Evolutionary conservation across 768 basidiomycete species (phyloP).

Genomic region (Sporobolomyces phaffii): DNA sequence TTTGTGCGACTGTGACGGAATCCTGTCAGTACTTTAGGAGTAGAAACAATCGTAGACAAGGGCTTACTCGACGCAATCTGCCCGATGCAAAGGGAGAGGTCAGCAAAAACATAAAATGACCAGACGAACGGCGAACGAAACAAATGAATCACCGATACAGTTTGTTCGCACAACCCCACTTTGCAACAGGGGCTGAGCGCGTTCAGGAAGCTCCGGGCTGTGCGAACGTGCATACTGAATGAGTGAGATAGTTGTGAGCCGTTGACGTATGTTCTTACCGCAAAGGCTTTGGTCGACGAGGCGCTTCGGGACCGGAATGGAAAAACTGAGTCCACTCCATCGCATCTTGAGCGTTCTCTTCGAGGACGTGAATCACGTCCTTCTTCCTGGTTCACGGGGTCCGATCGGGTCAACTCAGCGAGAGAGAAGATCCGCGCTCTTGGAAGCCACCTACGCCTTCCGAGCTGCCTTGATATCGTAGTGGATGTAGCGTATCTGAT

Average conservation of each 20-base stretch:
- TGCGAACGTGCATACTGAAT: too few species aligned
- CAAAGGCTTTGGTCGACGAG: constrained; percentile 44
- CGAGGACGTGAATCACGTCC: constrained; percentile 89
- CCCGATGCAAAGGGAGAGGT: neutral
- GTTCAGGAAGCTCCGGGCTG: neutral
- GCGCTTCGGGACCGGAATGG: constrained; percentile 84
- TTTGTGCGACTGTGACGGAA: constrained; percentile 61
- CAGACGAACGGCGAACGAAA: neutral
- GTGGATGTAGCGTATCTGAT: constrained; percentile 82
- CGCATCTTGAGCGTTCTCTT: constrained; percentile 89
- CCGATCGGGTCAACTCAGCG: neutral
- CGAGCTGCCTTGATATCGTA: constrained; percentile 97
- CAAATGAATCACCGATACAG: constrained; percentile 56
- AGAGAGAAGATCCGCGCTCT: neutral
- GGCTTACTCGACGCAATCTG: constrained; percentile 63
- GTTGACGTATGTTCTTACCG: too few species aligned
- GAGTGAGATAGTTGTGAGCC: too few species aligned
- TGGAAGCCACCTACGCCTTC: constrained; percentile 63
- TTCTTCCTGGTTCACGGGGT: constrained; percentile 52
- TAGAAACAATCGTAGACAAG: neutral
- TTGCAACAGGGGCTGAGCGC: constrained; percentile 59
- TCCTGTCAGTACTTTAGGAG: neutral
- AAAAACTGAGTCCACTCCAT: constrained; percentile 90
- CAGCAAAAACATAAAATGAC: too few species aligned
- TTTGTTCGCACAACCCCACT: constrained; percentile 89